A percentile compares a stretch with the other conserved stretches of the same genome.
Evolutionary conservation across 75 land plant genomes (phyloP).

Genomic region (Sequoiadendron giganteum): DNA sequence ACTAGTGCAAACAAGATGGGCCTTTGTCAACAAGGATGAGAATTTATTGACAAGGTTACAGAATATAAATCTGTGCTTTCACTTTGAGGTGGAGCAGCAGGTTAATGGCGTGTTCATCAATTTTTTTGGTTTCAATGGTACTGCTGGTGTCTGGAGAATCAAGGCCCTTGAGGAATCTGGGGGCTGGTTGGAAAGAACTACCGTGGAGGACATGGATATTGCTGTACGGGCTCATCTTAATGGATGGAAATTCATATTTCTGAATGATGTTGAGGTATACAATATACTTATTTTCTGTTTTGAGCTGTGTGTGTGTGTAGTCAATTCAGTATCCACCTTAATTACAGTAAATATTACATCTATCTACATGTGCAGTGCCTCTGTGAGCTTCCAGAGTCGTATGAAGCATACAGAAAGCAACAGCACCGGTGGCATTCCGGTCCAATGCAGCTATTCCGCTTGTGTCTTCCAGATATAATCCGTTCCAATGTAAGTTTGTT

Average conservation of each 20-base stretch:
- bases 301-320: neutral
- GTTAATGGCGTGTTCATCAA: constrained; percentile 60
- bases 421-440: constrained; percentile 73
- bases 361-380: constrained; percentile 43
- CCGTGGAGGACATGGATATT: constrained; percentile 65
- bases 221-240: constrained; percentile 57
- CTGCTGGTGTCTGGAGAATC: constrained; percentile 60
- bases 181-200: constrained; percentile 62
- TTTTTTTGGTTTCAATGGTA: constrained; percentile 61
- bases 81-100: constrained; percentile 67
- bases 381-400: constrained; percentile 75
- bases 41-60: constrained; percentile 58
- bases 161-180: constrained; percentile 60
- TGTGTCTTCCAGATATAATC: constrained; percentile 48
- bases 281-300: neutral
- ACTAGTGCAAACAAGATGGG: constrained; percentile 57
- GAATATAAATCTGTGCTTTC: constrained; percentile 50
- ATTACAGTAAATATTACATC: neutral
- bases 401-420: constrained; percentile 67
- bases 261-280: constrained; percentile 51
- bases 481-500: constrained; percentile 34
- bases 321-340: neutral
- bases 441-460: constrained; percentile 59
- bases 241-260: constrained; percentile 62
- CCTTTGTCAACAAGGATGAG: constrained; percentile 60